Percentiles rank a stretch among this genome's conserved stretches.
Conservation (phyloP, 441 rosid species). For the Erodium moschatum region DNA sequence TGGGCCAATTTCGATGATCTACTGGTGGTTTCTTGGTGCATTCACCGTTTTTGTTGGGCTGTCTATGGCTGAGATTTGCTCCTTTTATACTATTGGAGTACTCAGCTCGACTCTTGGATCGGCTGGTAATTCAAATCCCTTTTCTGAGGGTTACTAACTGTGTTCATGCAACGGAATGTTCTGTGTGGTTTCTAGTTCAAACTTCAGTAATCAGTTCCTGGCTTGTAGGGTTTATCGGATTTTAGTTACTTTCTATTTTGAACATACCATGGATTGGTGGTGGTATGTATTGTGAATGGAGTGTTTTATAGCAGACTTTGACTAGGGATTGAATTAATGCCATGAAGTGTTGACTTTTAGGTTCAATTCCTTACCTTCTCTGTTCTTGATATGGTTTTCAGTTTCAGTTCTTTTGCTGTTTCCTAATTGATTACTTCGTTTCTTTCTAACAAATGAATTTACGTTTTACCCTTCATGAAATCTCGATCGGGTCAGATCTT, state of each 20-base stretch:
- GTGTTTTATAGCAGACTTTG: neutral
- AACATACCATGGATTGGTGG: neutral
- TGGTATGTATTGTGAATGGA: neutral
- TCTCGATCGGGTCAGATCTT: no score
- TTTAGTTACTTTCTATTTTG: neutral
- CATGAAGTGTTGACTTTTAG: no score
- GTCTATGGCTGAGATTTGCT: constrained; percentile 93
- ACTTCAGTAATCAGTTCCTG: no score
- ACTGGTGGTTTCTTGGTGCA: constrained; percentile 75
- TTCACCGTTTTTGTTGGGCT: constrained; percentile 81
- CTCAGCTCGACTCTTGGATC: constrained; percentile 89
- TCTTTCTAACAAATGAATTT: no score
- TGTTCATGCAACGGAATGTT: no score
- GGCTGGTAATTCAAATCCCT: constrained; percentile 49
- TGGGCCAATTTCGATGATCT: constrained; percentile 60
- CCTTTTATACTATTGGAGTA: constrained; percentile 96
- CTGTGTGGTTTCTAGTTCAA: neutral
- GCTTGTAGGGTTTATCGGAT: neutral
- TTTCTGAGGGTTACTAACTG: no score
- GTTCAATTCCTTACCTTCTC: no score
- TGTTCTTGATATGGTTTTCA: neutral
- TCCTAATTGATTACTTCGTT: neutral
- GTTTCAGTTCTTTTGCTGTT: neutral
- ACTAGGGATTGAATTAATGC: neutral
- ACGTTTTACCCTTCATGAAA: no score